Evolutionary conservation across 208 protist genomes (phyloP), one percentile per base, ranked within the genome.

Genomic region (Phytomonas sp.): DNA sequence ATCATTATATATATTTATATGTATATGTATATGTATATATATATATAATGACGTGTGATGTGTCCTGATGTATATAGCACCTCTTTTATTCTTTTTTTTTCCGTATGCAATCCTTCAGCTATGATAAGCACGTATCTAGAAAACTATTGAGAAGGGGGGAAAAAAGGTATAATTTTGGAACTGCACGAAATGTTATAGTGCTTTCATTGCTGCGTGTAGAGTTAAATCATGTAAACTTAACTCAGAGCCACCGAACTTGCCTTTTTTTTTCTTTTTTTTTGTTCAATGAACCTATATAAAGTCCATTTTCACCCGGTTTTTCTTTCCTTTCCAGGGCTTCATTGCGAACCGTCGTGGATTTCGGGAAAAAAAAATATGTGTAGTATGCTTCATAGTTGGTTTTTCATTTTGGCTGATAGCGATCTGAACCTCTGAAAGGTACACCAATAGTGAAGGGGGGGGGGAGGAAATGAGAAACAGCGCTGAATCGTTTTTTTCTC

Each of bases 241-340:
- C 40, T 23, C 31, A 63, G n/a, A 23, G 23, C 36, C 26, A 33
- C 33, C 49, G 30, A 32, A 75, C 2, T 68, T 74, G 40, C n/a
- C 66, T 59, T 67, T 73, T 29, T 16, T 78, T 5, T 67, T 73
- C 70, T 73, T 42, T 68, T 69, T 75, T 68, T 7, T 1, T 71
- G n/a, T 71, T 26, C 33, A 5, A 7, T 60, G 14, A 64, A 29
- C 37, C 31, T 66, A 59, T 72, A 10, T 66, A 10, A 6, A 14
- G 19, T 7, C 29, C n/a, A n/a, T 14, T 66, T 14, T 23, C 6
- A 66, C 7, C 45, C n/a, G 34, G 19, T 37, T 16, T 8, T n/a
- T 63, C 19, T 62, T 70, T 70, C 42, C 30, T 62, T 66, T 34
- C 45, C n/a, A 49, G 33, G 56, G 68, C 66, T 37, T 33, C 16